phyloP scores from a whole-genome alignment of 495 filamentous ascomycete species.

The Chaetomium fimeti region DNA sequence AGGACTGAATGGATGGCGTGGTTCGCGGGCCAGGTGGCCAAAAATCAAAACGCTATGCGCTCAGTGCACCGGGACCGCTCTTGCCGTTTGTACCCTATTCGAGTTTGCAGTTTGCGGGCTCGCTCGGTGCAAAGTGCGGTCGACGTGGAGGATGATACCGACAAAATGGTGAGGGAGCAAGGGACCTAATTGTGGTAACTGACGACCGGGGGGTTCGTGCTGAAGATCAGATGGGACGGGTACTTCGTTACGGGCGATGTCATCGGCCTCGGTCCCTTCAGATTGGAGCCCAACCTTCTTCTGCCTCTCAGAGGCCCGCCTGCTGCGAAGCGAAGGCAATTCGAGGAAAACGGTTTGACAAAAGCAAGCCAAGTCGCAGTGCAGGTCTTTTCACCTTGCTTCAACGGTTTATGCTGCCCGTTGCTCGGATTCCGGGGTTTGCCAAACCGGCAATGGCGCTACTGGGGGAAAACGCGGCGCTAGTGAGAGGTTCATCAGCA shows the following conservation, averaged over 20 bases:
- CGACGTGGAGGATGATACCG: conserved; percentile 17
- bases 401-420: background rate
- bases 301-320: conserved; percentile 1
- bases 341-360: conserved; percentile 7
- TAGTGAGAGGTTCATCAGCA: conserved; percentile 21
- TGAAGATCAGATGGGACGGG: conserved; percentile 18
- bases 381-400: conserved; percentile 16
- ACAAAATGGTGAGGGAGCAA: conserved; percentile 21
- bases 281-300: conserved; percentile 27
- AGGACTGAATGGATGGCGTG: background rate
- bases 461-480: conserved; percentile 23
- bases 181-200: conserved; percentile 19
- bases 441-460: conserved; percentile 16
- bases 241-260: conserved; percentile 26
- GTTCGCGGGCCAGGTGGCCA: conserved; percentile 12
- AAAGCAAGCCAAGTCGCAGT: conserved; percentile 23
- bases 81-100: background rate
- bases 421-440: conserved; percentile 8
- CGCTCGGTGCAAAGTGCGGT: background rate
- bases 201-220: conserved; percentile 22
- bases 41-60: conserved; percentile 17
- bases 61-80: conserved; percentile 1
- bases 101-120: background rate
- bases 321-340: conserved; percentile 4
- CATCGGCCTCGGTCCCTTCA: conserved; percentile 29